These are phyloP conservation scores for Metarhizium album DNA, from an alignment of 2,329 filamentous ascomycete genomes.

Conservation along the genomic window DNA sequence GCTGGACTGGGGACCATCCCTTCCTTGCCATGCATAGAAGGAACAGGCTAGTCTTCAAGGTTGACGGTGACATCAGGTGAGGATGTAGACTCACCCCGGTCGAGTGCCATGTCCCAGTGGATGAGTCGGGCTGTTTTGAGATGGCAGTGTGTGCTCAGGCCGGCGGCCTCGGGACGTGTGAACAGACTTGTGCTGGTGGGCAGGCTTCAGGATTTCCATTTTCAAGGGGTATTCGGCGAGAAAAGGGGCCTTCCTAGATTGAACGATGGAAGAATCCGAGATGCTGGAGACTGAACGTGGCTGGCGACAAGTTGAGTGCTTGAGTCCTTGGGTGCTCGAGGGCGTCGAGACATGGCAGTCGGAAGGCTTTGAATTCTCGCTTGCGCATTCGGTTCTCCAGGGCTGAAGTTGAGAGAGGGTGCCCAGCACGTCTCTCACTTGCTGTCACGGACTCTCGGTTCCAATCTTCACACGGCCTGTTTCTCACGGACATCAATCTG, in stretches of 20 bases:
- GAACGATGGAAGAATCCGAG: not conserved
- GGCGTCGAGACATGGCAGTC: no score
- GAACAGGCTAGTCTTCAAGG: not conserved
- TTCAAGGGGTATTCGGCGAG: not conserved
- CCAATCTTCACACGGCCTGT: not conserved
- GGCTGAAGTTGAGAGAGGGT: no score
- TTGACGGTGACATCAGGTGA: constrained; percentile 7
- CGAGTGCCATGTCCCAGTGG: not conserved
- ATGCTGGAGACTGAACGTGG: not conserved
- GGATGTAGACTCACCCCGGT: constrained; percentile 1
- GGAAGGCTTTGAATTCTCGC: no score
- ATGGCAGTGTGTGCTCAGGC: not conserved
- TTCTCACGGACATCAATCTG: not conserved
- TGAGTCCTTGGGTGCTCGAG: no score
- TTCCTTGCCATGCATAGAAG: not conserved
- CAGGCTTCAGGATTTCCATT: not conserved
- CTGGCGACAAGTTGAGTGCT: no score
- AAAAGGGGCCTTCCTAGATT: not conserved
- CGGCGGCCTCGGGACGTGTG: not conserved
- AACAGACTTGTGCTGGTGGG: not conserved
- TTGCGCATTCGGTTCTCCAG: no score
- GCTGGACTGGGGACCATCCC: not conserved
- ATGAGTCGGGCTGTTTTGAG: not conserved
- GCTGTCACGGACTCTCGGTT: not conserved
- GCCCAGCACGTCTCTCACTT: not conserved